A percentile compares a stretch with the other conserved stretches of the same genome.
These are phyloP conservation scores for Lippia alba DNA, from an alignment of 305 asterid species.

Conservation along the genomic window DNA sequence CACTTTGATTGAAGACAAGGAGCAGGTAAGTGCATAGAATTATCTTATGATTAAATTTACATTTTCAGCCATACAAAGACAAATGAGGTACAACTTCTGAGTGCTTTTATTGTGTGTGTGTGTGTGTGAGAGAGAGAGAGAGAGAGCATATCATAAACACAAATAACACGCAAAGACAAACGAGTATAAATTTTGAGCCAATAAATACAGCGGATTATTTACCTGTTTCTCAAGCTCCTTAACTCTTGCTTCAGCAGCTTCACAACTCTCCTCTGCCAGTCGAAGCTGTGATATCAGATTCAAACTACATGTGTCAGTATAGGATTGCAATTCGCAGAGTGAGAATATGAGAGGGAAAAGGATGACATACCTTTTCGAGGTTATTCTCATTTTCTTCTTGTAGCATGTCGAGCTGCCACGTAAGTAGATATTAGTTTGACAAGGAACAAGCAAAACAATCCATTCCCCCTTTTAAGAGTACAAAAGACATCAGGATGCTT, in stretches of 20 bases:
- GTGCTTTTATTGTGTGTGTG: no score
- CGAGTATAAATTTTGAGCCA: constrained; percentile 8
- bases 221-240: constrained; percentile 99
- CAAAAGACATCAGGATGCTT: constrained; percentile 8
- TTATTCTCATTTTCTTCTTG: constrained; percentile 94
- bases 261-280: constrained; percentile 71
- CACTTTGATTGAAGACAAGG: constrained; percentile 14
- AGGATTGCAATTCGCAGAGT: constrained; percentile 27
- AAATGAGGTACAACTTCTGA: no score
- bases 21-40: constrained; percentile 15
- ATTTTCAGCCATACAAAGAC: not conserved
- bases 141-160: constrained; percentile 29
- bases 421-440: constrained; percentile 42
- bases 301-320: constrained; percentile 36
- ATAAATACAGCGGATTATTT: constrained; percentile 36
- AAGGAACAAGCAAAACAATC: constrained; percentile 34
- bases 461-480: constrained; percentile 5
- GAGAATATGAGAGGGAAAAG: constrained; percentile 28
- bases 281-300: constrained; percentile 64
- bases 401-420: constrained; percentile 84
- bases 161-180: constrained; percentile 28
- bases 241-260: constrained; percentile 91
- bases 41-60: constrained; percentile 7
- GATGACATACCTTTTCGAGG: constrained; percentile 69
- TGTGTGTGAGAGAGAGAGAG: constrained; percentile 1